phyloP scores from a whole-genome alignment of 176 grass and related monocot species.

The sorghum (Sorghum bicolor) region DNA sequence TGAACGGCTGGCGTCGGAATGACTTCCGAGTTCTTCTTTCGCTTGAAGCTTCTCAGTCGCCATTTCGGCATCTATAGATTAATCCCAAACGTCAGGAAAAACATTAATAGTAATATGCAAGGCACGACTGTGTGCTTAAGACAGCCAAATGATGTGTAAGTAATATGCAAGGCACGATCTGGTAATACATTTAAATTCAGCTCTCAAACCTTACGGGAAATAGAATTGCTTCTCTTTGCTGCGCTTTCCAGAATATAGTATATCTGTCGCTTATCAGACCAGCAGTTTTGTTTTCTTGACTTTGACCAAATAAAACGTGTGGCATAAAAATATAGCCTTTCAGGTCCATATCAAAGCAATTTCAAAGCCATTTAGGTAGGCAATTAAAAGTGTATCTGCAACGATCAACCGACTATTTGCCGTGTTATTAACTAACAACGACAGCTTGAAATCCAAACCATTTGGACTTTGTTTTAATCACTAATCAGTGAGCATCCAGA shows the following conservation, averaged over 20 bases:
- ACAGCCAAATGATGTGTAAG: background rate
- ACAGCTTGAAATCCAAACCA: background rate
- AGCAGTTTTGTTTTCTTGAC: slow-evolving; percentile 12
- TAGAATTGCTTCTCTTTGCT: background rate
- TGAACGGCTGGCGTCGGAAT: slow-evolving; percentile 20
- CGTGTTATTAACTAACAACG: background rate
- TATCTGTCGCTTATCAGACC: background rate
- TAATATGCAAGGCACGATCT: slow-evolving; percentile 20
- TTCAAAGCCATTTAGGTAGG: background rate
- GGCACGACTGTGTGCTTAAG: slow-evolving; percentile 1
- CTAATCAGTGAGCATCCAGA: background rate
- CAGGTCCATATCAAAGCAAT: background rate
- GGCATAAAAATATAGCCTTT: background rate
- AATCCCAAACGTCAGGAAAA: slow-evolving; percentile 17
- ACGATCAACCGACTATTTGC: background rate
- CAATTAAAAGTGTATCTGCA: background rate
- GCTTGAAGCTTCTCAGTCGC: slow-evolving; percentile 25
- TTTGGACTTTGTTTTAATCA: background rate
- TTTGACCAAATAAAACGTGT: slow-evolving; percentile 10
- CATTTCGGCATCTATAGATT: slow-evolving; percentile 24
- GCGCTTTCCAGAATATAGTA: background rate
- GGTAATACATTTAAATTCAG: slow-evolving; percentile 8
- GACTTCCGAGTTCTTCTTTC: slow-evolving; percentile 32
- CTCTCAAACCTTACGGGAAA: background rate
- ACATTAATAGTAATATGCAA: slow-evolving; percentile 22